A percentile compares a stretch with the other conserved stretches of the same genome.
Evolutionary conservation across 1,284 basidiomycete species (phyloP).

Genomic region (Dichomitus squalens): DNA sequence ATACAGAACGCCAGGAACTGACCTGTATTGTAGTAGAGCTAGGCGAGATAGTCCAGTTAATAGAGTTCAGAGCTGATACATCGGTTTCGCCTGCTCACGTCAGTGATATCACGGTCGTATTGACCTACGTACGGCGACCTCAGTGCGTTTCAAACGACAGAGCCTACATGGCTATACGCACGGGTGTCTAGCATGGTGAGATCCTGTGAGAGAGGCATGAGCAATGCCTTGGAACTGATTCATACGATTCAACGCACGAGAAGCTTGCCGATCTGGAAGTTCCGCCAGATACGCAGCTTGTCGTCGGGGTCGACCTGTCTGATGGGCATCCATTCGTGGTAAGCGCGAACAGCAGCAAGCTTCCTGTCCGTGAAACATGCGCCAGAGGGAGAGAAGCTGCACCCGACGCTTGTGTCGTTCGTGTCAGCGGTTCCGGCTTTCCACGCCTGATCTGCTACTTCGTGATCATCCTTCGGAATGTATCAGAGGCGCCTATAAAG

Average conservation of each 20-base stretch:
- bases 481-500: no score
- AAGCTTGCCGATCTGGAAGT: constrained; percentile 66
- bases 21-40: constrained; percentile 63
- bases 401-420: constrained; percentile 60
- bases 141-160: no score
- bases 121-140: no score
- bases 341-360: constrained; percentile 62
- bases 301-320: constrained; percentile 63
- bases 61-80: neutral
- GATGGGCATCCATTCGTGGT: constrained; percentile 75
- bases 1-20: neutral
- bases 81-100: constrained; percentile 39
- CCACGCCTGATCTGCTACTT: constrained; percentile 66
- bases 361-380: constrained; percentile 68
- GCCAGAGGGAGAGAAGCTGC: constrained; percentile 55
- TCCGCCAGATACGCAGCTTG: constrained; percentile 67
- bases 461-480: constrained; percentile 54
- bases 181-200: constrained; percentile 66
- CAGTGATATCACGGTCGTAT: constrained; percentile 67
- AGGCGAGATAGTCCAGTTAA: neutral
- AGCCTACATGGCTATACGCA: no score
- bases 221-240: neutral
- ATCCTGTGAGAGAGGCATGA: no score
- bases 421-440: constrained; percentile 65
- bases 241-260: no score